These are phyloP conservation scores for Chondrus crispus DNA, from an alignment of 23 red algal species.

Conservation along the genomic window DNA sequence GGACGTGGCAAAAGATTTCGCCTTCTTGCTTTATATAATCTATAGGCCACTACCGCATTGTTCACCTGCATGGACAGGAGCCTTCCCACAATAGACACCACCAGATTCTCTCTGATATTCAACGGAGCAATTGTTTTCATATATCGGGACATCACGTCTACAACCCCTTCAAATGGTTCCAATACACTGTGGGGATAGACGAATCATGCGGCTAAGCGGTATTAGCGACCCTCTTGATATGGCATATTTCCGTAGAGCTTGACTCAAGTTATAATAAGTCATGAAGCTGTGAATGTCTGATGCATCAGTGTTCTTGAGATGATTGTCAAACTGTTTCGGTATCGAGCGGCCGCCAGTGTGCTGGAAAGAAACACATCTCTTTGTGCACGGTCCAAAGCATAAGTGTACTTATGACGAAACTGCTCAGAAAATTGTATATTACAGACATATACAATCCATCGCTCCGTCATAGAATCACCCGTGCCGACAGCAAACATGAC, in stretches of 20 bases:
- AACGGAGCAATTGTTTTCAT: background rate
- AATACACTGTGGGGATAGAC: background rate
- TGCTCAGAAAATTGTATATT: background rate
- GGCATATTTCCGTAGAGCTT: background rate
- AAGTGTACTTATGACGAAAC: background rate
- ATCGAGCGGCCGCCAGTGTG: too few species aligned
- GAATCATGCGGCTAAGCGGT: background rate
- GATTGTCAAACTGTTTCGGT: background rate
- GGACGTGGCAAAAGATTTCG: background rate
- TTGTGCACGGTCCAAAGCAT: background rate
- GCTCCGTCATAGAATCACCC: background rate
- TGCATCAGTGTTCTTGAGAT: background rate
- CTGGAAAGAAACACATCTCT: background rate
- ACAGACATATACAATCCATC: too few species aligned
- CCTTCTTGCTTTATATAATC: background rate
- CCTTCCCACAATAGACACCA: background rate
- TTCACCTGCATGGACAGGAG: background rate
- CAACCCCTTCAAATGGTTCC: constrained; percentile 11
- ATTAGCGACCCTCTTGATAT: background rate
- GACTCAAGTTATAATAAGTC: constrained; percentile 1
- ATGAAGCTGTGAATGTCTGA: background rate
- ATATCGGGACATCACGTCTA: background rate
- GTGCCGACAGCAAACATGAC: background rate
- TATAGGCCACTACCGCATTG: background rate
- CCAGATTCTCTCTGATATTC: background rate